A percentile compares a stretch with the other conserved stretches of the same genome.
These are phyloP conservation scores for Discostella stelligeroides DNA, from an alignment of 108 stramenopile species.

Conservation along the genomic window DNA sequence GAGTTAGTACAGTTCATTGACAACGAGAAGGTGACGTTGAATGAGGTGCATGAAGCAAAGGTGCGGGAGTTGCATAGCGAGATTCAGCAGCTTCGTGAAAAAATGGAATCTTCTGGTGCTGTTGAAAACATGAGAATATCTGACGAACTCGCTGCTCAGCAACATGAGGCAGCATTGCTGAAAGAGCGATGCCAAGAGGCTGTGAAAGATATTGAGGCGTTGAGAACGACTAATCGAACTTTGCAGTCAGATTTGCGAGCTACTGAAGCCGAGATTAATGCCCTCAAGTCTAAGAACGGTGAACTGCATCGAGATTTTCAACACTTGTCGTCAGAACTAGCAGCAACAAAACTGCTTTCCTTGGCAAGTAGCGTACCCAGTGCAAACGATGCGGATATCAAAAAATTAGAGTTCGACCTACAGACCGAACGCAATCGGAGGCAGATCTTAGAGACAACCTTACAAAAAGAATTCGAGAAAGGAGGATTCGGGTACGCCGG, in stretches of 20 bases:
- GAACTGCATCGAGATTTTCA: slow-evolving; percentile 1
- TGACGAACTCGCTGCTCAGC: slow-evolving; percentile 7
- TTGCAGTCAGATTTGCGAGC: slow-evolving; percentile 28
- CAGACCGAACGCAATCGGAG: slow-evolving; percentile 36
- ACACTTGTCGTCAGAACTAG: slow-evolving; percentile 7
- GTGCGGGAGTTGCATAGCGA: slow-evolving; percentile 21
- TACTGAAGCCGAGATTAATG: slow-evolving; percentile 8
- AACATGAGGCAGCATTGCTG: slow-evolving; percentile 14
- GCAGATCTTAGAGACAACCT: slow-evolving; percentile 31
- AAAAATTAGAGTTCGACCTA: slow-evolving; percentile 41
- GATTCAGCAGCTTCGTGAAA: slow-evolving; percentile 10
- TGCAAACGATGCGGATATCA: slow-evolving; percentile 19
- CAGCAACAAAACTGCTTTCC: slow-evolving; percentile 2
- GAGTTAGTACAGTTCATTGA: slow-evolving; percentile 31
- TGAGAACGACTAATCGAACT: slow-evolving; percentile 20
- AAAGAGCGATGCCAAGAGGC: slow-evolving; percentile 21
- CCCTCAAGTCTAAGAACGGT: slow-evolving; percentile 14
- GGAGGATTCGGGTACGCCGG: background rate
- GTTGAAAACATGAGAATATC: slow-evolving; percentile 5
- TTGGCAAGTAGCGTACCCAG: slow-evolving; percentile 1
- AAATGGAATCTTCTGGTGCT: slow-evolving; percentile 1
- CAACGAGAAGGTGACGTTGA: slow-evolving; percentile 32
- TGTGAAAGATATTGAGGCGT: slow-evolving; percentile 10
- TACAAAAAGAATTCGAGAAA: slow-evolving; percentile 31
- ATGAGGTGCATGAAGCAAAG: slow-evolving; percentile 18